Evolutionary conservation across 2,329 filamentous ascomycete species (phyloP).

Genomic region (Colletotrichum cereale): DNA sequence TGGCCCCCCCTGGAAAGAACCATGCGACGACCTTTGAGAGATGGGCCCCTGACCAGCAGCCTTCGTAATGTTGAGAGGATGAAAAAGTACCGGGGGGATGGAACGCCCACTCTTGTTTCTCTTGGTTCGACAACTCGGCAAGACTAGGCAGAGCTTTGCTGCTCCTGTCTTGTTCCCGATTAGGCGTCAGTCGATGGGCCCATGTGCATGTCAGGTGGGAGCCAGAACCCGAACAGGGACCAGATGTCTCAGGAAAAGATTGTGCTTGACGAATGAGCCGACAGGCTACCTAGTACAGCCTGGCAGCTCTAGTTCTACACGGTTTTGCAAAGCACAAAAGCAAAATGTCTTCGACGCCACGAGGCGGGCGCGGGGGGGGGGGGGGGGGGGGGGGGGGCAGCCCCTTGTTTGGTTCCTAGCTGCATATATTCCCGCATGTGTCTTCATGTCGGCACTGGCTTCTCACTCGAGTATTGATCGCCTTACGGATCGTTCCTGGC

Average conservation of each 20-base stretch:
- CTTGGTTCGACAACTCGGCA: neutral
- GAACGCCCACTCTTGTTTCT: neutral
- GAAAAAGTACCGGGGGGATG: slow-evolving; percentile 2
- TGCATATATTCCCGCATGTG: neutral
- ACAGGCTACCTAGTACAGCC: neutral
- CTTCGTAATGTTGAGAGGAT: slow-evolving; percentile 13
- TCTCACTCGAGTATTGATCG: slow-evolving; percentile 14
- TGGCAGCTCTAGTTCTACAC: neutral
- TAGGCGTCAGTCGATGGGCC: neutral
- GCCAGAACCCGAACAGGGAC: neutral
- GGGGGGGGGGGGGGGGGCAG: neutral
- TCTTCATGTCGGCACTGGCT: neutral
- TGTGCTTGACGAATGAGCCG: neutral
- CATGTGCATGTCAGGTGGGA: slow-evolving; percentile 6
- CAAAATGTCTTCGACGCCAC: slow-evolving; percentile 21
- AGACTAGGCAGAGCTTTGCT: neutral
- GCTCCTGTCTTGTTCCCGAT: slow-evolving; percentile 10
- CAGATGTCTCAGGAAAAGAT: neutral
- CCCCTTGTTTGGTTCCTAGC: neutral
- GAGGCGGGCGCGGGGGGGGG: slow-evolving; percentile 13
- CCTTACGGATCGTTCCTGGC: neutral
- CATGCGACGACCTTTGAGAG: neutral
- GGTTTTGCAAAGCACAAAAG: slow-evolving; percentile 2
- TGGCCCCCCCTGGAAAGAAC: slow-evolving; percentile 8
- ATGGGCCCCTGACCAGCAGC: slow-evolving; percentile 14